These are phyloP conservation scores for Pinguiococcus pyrenoidosus DNA, from an alignment of 108 stramenopile genomes.

Conservation along the genomic window DNA sequence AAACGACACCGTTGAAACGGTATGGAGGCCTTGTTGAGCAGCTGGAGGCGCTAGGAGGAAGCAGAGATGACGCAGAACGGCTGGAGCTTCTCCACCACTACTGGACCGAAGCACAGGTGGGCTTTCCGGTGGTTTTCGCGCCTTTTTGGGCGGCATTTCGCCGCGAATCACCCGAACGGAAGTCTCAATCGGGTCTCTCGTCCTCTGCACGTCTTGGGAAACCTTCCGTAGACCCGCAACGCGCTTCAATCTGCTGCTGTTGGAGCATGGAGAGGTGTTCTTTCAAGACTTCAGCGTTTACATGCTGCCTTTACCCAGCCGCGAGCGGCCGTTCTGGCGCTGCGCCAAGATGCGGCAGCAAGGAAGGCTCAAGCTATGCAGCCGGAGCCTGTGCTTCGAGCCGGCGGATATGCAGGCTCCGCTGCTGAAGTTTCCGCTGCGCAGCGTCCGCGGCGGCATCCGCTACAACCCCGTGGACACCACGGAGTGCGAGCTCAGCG, in stretches of 20 bases:
- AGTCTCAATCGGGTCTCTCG: too few species aligned
- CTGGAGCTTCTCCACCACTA: too few species aligned
- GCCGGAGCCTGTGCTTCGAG: conserved; percentile 37
- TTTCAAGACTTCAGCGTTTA: conserved; percentile 33
- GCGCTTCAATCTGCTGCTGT: conserved; percentile 36
- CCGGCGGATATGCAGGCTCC: conserved; percentile 26
- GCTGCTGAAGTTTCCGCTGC: conserved; percentile 29
- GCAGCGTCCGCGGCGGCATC: not conserved
- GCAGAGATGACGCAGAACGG: too few species aligned
- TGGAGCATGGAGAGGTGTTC: conserved; percentile 42
- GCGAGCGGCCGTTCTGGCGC: not conserved
- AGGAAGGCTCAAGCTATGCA: conserved; percentile 39
- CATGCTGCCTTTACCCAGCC: not conserved
- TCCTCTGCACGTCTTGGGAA: too few species aligned
- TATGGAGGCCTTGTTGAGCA: too few species aligned
- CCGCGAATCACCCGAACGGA: too few species aligned
- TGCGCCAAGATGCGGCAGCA: conserved; percentile 16
- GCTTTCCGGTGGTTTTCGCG: too few species aligned
- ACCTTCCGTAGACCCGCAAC: too few species aligned
- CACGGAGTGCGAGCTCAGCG: not conserved
- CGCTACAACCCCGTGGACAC: not conserved
- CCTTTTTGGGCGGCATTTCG: too few species aligned
- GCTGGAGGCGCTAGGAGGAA: too few species aligned
- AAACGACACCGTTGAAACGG: too few species aligned
- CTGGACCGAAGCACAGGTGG: too few species aligned